phyloP scores from a whole-genome alignment of 768 basidiomycete species.

The Tricholoma furcatifolium region DNA sequence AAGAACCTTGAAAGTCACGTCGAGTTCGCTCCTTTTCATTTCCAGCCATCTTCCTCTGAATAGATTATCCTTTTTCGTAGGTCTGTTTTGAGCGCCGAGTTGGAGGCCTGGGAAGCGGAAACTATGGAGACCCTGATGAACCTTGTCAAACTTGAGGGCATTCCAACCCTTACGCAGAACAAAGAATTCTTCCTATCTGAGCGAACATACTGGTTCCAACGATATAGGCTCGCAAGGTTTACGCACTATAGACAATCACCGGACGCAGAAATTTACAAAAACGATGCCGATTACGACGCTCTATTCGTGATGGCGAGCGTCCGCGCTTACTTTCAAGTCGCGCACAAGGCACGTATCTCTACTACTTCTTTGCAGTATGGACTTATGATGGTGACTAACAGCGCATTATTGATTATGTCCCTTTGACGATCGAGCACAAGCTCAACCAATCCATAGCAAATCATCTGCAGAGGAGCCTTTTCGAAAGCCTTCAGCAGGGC shows the following conservation, averaged over 20 bases:
- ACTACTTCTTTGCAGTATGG: neutral
- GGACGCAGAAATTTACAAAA: neutral
- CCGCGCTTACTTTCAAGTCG: conserved; percentile 54
- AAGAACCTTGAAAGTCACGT: conserved; percentile 24
- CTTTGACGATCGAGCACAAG: conserved; percentile 45
- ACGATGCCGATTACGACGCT: conserved; percentile 33
- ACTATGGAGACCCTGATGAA: conserved; percentile 27
- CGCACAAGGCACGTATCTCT: conserved; percentile 42
- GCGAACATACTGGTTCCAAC: conserved; percentile 19
- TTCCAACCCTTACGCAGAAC: conserved; percentile 37
- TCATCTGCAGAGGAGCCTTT: conserved; percentile 33
- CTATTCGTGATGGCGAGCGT: conserved; percentile 53
- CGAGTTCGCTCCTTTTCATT: conserved; percentile 15
- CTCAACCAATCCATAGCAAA: conserved; percentile 39
- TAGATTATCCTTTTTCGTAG: neutral
- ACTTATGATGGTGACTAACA: conserved; percentile 23
- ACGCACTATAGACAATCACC: no score
- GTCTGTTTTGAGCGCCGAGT: conserved; percentile 3
- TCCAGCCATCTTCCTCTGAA: neutral
- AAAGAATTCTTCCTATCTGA: conserved; percentile 16
- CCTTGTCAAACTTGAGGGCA: conserved; percentile 35
- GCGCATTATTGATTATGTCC: conserved; percentile 57
- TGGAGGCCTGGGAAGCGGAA: conserved; percentile 17
- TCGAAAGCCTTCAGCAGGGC: conserved; percentile 22
- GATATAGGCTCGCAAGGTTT: neutral